phyloP scores from a whole-genome alignment of 208 protist genomes.

The Crithidia fasciculata region DNA sequence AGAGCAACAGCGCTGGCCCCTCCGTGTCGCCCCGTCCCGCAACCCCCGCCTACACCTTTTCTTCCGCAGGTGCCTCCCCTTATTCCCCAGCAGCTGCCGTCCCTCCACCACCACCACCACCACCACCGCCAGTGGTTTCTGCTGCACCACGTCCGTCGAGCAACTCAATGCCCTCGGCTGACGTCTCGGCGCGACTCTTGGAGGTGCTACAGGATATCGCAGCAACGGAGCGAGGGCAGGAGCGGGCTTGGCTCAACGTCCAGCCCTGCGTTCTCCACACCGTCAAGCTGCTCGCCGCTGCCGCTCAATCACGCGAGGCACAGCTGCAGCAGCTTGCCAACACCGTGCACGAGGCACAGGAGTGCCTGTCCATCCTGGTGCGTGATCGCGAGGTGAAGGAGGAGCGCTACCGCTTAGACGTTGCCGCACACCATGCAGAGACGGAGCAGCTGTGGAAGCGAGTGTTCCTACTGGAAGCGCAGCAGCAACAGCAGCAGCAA shows the following conservation, averaged over 20 bases:
- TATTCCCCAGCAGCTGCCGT: background rate
- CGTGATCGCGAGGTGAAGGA: conserved; percentile 69
- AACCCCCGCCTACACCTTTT: too few relatives aligned
- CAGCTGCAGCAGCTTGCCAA: conserved; percentile 40
- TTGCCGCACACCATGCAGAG: conserved; percentile 15
- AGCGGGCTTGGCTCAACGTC: conserved; percentile 75
- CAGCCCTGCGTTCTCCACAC: conserved; percentile 65
- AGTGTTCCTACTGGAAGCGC: conserved; percentile 20
- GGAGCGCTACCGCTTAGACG: conserved; percentile 68
- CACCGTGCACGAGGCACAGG: conserved; percentile 34
- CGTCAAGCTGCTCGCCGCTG: conserved; percentile 20
- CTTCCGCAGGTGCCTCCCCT: too few relatives aligned
- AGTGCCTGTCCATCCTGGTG: conserved; percentile 51
- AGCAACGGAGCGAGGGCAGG: conserved; percentile 45
- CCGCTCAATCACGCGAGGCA: conserved; percentile 20
- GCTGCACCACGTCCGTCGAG: background rate
- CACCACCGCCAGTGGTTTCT: background rate
- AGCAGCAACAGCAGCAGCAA: conserved; percentile 19
- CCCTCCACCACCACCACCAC: background rate
- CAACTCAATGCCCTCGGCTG: background rate
- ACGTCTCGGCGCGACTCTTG: conserved; percentile 11
- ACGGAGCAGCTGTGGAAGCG: conserved; percentile 24
- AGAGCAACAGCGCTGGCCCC: background rate
- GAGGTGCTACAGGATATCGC: conserved; percentile 45
- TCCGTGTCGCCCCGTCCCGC: too few relatives aligned